Evolutionary conservation across 2,329 filamentous ascomycete genomes (phyloP), one percentile per base, ranked within the genome.

Genomic region (Penicillium sp.): DNA sequence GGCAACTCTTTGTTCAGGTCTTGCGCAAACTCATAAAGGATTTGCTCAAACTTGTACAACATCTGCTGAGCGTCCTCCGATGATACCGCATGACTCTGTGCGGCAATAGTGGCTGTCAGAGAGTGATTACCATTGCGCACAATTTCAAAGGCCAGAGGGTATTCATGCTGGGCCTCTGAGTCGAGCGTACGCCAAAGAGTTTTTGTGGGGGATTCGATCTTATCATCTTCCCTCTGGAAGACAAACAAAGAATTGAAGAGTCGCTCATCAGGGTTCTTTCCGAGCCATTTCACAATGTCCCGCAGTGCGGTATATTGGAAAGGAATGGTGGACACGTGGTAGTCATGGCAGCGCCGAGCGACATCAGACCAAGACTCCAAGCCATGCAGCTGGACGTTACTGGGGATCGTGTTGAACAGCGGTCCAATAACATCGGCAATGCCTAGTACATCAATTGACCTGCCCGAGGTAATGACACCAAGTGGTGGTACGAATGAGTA

Each of bases 391-490:
- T 76, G 69, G 35, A 86, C 74, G 54, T 84, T 81, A 69, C 89
- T 91, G 0, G 93, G 91, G 1, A 97, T 78, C 0, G 92, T 96
- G 70, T 97, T 97, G 81, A 97, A 96, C 21, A 97, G 77, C 0
- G 93, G 93, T 0, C 93, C 93, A 42, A 94, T 83, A 0, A 90
- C 84, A 23, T 80, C 70, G 47, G 92, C 88, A 2, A 87, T 82
- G 2, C 80, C 80, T 31, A 66, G 81, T 13, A 91, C 75, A 43
- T 89, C 84, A 5, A 95, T 83, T 0, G 86, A 84, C 58, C 93
- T 83, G 0, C 93, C 93, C 7, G 92, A 94, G 0, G 90, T 82
- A 13, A 97, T 82, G 21, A 95, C 77, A 0, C 93, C 93, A 15
- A 93, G 78, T 0, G 85, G 84, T 1, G 83, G 75, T 7, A 80